Conservation (phyloP, 495 filamentous ascomycete genomes). For the Margaritispora aquatica region DNA sequence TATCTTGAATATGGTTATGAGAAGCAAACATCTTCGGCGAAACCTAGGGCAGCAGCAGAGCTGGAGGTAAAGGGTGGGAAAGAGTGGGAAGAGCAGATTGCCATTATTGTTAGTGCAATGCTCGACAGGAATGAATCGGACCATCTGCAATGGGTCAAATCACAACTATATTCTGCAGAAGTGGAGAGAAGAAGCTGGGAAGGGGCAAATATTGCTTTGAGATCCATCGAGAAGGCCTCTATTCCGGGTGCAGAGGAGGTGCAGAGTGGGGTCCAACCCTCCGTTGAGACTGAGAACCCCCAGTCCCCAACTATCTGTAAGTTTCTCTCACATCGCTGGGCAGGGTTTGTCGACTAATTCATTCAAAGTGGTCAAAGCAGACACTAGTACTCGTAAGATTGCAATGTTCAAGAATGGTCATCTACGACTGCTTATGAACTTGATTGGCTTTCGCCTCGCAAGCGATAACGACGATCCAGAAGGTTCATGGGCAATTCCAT, state of each 20-base stretch:
- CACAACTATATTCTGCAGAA: constrained; percentile 56
- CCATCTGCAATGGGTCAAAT: constrained; percentile 75
- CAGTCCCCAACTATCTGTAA: constrained; percentile 40
- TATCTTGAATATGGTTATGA: constrained; percentile 91
- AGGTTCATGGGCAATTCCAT: constrained; percentile 74
- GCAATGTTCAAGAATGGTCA: constrained; percentile 88
- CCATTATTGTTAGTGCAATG: constrained; percentile 69
- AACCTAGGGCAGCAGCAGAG: constrained; percentile 58
- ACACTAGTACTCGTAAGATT: constrained; percentile 58
- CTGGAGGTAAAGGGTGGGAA: constrained; percentile 71
- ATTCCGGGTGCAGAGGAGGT: not conserved
- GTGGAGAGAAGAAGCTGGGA: constrained; percentile 80
- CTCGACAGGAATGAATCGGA: constrained; percentile 69
- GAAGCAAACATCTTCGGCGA: constrained; percentile 59
- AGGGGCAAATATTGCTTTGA: constrained; percentile 50
- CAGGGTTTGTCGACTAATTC: not conserved
- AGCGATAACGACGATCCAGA: constrained; percentile 61
- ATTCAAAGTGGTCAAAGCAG: constrained; percentile 53
- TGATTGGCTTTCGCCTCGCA: constrained; percentile 65
- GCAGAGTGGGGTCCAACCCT: not conserved
- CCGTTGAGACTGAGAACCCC: constrained; percentile 16
- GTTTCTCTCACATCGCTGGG: constrained; percentile 10
- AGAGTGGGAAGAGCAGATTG: constrained; percentile 62
- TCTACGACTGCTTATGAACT: constrained; percentile 77
- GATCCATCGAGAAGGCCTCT: constrained; percentile 20